These are phyloP conservation scores for Penicillium odoratum DNA, from an alignment of 495 filamentous ascomycete species.

Conservation along the genomic window DNA sequence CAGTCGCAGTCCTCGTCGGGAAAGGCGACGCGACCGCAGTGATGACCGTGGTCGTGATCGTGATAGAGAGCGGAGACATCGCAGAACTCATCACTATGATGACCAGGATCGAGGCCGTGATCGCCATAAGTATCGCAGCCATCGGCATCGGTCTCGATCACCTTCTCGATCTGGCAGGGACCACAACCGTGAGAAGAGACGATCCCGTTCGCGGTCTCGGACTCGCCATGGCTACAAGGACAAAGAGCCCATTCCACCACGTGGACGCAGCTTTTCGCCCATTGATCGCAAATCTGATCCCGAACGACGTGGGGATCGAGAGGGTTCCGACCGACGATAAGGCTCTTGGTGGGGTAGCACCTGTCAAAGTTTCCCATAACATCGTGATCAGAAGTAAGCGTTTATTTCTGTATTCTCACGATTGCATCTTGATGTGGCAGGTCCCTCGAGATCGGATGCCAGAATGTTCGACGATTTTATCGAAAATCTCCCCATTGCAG, in stretches of 20 bases:
- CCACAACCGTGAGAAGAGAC: slow-evolving; percentile 22
- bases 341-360: slow-evolving; percentile 4
- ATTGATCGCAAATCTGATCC: slow-evolving; percentile 27
- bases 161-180: slow-evolving; percentile 36
- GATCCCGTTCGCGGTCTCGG: slow-evolving; percentile 33
- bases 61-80: slow-evolving; percentile 38
- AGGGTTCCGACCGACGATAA: slow-evolving; percentile 26
- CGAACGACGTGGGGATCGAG: slow-evolving; percentile 29
- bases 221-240: slow-evolving; percentile 32
- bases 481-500: too few relatives aligned
- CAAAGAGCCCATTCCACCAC: slow-evolving; percentile 21
- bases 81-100: slow-evolving; percentile 33
- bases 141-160: slow-evolving; percentile 38
- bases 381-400: not conserved
- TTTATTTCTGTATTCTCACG: not conserved
- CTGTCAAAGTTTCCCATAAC: not conserved
- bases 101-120: slow-evolving; percentile 28
- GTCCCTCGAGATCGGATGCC: too few relatives aligned
- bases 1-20: slow-evolving; percentile 34
- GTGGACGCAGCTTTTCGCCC: slow-evolving; percentile 33
- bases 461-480: too few relatives aligned
- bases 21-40: slow-evolving; percentile 31
- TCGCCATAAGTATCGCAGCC: slow-evolving; percentile 29
- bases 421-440: too few relatives aligned
- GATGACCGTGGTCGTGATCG: slow-evolving; percentile 37